A percentile compares a stretch with the other conserved stretches of the same genome.
These are phyloP conservation scores for Apiotrichum veenhuisii DNA, from an alignment of 1,284 basidiomycete genomes.

Conservation along the genomic window DNA sequence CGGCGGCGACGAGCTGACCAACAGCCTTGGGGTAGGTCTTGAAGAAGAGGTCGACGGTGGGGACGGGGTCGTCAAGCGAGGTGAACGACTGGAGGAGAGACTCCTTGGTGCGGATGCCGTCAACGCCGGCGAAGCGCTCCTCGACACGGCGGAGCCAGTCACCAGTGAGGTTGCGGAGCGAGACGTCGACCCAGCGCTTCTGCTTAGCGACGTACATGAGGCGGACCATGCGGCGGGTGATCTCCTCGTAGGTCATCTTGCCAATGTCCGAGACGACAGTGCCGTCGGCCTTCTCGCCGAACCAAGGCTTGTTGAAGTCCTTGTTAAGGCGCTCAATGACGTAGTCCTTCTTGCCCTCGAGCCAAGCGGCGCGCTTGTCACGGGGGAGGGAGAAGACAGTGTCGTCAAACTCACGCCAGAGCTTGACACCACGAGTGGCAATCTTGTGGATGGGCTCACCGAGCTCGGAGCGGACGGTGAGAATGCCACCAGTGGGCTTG, in stretches of 20 bases:
- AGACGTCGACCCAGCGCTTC: conserved; percentile 87
- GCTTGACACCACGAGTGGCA: conserved; percentile 89
- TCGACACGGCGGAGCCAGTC: conserved; percentile 96
- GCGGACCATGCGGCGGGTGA: conserved; percentile 81
- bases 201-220: conserved; percentile 92
- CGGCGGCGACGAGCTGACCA: conserved; percentile 83
- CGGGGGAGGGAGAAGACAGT: conserved; percentile 90
- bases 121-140: conserved; percentile 93
- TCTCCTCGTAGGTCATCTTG: conserved; percentile 99
- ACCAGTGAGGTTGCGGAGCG: conserved; percentile 90
- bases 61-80: conserved; percentile 73
- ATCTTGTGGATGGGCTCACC: conserved; percentile 99
- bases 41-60: conserved; percentile 81
- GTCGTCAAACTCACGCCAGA: conserved; percentile 98
- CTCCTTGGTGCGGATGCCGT: conserved; percentile 67
- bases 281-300: conserved; percentile 89
- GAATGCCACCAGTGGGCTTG: conserved; percentile 90
- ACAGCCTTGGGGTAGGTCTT: conserved; percentile 74
- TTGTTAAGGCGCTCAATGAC: conserved; percentile 89
- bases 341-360: conserved; percentile 79
- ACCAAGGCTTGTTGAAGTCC: conserved; percentile 97
- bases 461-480: conserved; percentile 95
- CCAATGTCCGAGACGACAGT: conserved; percentile 77
- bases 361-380: conserved; percentile 88
- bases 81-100: conserved; percentile 87